A percentile compares a stretch with the other conserved stretches of the same genome.
Evolutionary conservation across 306 rosid genomes (phyloP).

Genomic region (Datisca glomerata): DNA sequence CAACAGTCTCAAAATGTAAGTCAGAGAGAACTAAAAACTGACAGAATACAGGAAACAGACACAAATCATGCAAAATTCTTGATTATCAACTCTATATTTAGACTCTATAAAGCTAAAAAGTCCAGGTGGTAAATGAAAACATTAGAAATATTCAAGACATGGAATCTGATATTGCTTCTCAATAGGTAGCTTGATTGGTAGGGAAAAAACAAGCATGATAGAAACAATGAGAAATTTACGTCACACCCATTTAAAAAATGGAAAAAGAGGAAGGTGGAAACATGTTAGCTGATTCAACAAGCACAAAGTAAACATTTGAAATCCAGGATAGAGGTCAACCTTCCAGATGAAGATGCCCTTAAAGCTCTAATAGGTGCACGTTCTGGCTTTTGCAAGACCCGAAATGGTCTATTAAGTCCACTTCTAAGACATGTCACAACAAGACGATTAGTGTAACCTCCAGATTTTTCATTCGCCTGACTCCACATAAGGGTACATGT

Average conservation of each 20-base stretch:
- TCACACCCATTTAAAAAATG: neutral
- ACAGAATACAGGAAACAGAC: no score
- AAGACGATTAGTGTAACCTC: conserved; percentile 81
- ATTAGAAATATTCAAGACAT: no score
- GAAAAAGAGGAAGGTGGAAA: neutral
- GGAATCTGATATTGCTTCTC: no score
- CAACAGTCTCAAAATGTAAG: no score
- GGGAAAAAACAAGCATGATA: no score
- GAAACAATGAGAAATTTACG: no score
- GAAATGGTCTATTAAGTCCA: conserved; percentile 80
- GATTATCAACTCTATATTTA: no score
- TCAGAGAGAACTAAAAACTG: no score
- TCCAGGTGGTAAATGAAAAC: no score
- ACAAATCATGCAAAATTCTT: no score
- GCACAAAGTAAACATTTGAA: neutral
- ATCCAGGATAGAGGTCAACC: conserved; percentile 38
- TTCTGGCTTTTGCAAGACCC: conserved; percentile 96
- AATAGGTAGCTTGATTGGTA: no score
- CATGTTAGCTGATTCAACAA: neutral
- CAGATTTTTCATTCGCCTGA: conserved; percentile 87
- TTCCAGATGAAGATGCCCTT: conserved; percentile 96
- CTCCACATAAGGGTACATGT: conserved; percentile 19
- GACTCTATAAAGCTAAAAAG: no score
- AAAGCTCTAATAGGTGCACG: conserved; percentile 94
- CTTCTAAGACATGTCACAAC: conserved; percentile 91